Evolutionary conservation across 2,329 filamentous ascomycete species (phyloP).

Genomic region (Penicillium sp.): DNA sequence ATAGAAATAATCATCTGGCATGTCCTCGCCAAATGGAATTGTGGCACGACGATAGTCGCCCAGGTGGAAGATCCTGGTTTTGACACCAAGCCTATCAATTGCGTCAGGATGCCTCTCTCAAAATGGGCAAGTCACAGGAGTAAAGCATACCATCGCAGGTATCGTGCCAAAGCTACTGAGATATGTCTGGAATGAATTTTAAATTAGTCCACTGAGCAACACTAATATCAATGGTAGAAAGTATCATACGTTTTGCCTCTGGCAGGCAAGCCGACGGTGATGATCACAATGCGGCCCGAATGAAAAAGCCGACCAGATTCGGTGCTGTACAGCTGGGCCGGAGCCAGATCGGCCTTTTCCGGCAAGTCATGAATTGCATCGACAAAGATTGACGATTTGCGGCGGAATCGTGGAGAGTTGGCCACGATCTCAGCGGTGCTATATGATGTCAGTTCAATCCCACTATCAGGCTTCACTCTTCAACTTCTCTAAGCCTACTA

Average conservation of each 20-base stretch:
- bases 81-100: slow-evolving; percentile 76
- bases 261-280: slow-evolving; percentile 91
- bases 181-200: slow-evolving; percentile 64
- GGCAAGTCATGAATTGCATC: slow-evolving; percentile 95
- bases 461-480: neutral
- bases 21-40: slow-evolving; percentile 75
- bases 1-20: slow-evolving; percentile 97
- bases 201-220: slow-evolving; percentile 6
- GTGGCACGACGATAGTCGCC: slow-evolving; percentile 95
- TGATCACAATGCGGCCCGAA: slow-evolving; percentile 94
- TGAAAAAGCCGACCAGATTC: slow-evolving; percentile 97
- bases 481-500: neutral
- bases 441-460: slow-evolving; percentile 29
- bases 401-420: slow-evolving; percentile 83
- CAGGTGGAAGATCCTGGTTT: slow-evolving; percentile 95
- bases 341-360: slow-evolving; percentile 79
- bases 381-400: slow-evolving; percentile 92
- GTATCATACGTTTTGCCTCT: slow-evolving; percentile 81
- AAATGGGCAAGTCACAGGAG: neutral
- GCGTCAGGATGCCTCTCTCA: slow-evolving; percentile 12
- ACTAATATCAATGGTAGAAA: neutral
- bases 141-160: slow-evolving; percentile 73
- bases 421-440: slow-evolving; percentile 90
- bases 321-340: slow-evolving; percentile 95
- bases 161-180: slow-evolving; percentile 90